Percentiles rank a stretch among this genome's conserved stretches.
phyloP scores from a whole-genome alignment of 2,329 filamentous ascomycete species.

The Neospermospora avenae region DNA sequence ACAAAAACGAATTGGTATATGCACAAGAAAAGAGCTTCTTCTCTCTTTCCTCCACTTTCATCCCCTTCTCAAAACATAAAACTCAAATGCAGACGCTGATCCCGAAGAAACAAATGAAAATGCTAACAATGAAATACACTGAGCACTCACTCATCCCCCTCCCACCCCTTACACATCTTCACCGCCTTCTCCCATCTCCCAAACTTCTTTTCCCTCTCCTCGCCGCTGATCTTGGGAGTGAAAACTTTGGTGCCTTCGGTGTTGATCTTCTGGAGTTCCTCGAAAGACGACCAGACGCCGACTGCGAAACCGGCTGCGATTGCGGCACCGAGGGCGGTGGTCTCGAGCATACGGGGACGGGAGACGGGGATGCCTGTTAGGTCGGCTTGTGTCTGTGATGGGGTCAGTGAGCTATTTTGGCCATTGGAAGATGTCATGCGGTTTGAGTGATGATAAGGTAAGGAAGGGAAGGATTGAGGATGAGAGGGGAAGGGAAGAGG shows the following conservation, averaged over 20 bases:
- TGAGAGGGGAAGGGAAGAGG: no score
- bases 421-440: background rate
- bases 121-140: background rate
- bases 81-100: background rate
- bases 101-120: background rate
- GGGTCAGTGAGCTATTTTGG: background rate
- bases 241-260: slow-evolving; percentile 66
- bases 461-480: background rate
- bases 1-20: slow-evolving; percentile 5
- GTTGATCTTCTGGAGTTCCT: slow-evolving; percentile 70
- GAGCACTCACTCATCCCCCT: background rate
- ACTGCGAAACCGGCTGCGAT: slow-evolving; percentile 79
- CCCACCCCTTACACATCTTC: slow-evolving; percentile 74
- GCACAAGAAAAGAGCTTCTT: background rate
- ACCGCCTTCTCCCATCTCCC: slow-evolving; percentile 73
- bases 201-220: slow-evolving; percentile 61
- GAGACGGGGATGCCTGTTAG: slow-evolving; percentile 76
- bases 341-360: slow-evolving; percentile 78
- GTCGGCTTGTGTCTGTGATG: slow-evolving; percentile 65
- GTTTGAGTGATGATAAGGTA: background rate
- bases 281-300: slow-evolving; percentile 69
- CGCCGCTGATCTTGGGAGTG: slow-evolving; percentile 57
- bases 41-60: background rate
- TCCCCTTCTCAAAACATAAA: background rate
- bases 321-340: slow-evolving; percentile 75